phyloP scores from a whole-genome alignment of 192 early-diverging fungal species.

The Coemansia sp. region DNA sequence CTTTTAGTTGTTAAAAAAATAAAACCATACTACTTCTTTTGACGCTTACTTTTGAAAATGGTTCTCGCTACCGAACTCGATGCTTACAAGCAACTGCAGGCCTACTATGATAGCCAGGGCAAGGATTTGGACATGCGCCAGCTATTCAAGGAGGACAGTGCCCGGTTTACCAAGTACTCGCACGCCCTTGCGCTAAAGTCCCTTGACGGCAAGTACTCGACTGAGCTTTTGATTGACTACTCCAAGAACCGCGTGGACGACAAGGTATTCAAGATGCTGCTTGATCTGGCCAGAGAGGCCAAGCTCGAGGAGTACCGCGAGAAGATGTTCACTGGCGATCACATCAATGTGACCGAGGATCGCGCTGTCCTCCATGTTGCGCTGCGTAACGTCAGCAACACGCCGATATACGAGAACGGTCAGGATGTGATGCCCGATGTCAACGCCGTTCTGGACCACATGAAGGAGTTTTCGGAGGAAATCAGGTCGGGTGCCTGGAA shows the following conservation, averaged over 20 bases:
- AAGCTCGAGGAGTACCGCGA: conserved; percentile 83
- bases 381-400: conserved; percentile 82
- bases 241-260: conserved; percentile 93
- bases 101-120: conserved; percentile 76
- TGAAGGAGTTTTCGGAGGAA: conserved; percentile 76
- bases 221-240: conserved; percentile 82
- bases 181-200: conserved; percentile 61
- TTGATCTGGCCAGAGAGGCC: conserved; percentile 80
- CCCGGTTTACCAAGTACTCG: conserved; percentile 79
- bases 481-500: conserved; percentile 92
- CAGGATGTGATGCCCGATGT: conserved; percentile 94
- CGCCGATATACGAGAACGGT: conserved; percentile 83
- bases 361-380: conserved; percentile 96
- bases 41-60: conserved; percentile 35
- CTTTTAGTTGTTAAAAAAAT: too few species aligned
- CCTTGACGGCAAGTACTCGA: conserved; percentile 53
- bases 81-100: conserved; percentile 88
- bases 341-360: conserved; percentile 96
- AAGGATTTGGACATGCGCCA: conserved; percentile 74
- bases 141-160: conserved; percentile 72
- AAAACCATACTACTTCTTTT: too few species aligned
- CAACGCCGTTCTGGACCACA: conserved; percentile 90
- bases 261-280: conserved; percentile 75
- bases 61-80: conserved; percentile 70
- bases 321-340: conserved; percentile 93